These are phyloP conservation scores for Inonotus obliquus DNA, from an alignment of 1,284 basidiomycete genomes.

Conservation along the genomic window DNA sequence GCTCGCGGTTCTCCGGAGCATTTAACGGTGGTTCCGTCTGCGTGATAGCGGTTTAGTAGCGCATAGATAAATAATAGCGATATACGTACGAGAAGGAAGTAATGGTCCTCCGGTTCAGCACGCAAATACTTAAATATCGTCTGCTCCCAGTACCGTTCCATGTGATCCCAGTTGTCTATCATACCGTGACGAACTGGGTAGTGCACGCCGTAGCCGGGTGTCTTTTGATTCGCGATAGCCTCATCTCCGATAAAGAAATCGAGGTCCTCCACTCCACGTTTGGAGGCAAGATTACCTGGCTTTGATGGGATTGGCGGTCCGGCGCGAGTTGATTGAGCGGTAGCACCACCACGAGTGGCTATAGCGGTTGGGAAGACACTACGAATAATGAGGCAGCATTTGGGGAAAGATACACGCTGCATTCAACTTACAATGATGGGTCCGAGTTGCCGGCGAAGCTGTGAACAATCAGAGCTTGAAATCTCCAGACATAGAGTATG, in stretches of 20 bases:
- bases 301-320: conserved; percentile 79
- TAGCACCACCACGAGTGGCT: conserved; percentile 71
- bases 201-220: conserved; percentile 85
- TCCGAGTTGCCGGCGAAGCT: conserved; percentile 99
- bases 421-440: conserved; percentile 80
- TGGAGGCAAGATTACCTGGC: conserved; percentile 90
- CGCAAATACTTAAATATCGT: conserved; percentile 99
- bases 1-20: conserved; percentile 97
- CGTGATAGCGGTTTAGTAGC: conserved; percentile 14
- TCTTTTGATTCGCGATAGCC: conserved; percentile 92
- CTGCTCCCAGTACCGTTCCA: conserved; percentile 99
- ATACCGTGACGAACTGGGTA: conserved; percentile 98
- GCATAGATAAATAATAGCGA: not conserved
- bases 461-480: conserved; percentile 14
- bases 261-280: conserved; percentile 97
- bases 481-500: conserved; percentile 17
- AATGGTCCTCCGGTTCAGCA: conserved; percentile 98
- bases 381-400: conserved; percentile 3
- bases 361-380: conserved; percentile 97
- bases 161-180: conserved; percentile 99
- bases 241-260: conserved; percentile 99
- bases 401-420: conserved; percentile 6
- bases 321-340: conserved; percentile 48
- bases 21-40: conserved; percentile 99
- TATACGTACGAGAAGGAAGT: conserved; percentile 81